These are phyloP conservation scores for Graphium sp. DNA, from an alignment of 2,329 filamentous ascomycete genomes.

Conservation along the genomic window DNA sequence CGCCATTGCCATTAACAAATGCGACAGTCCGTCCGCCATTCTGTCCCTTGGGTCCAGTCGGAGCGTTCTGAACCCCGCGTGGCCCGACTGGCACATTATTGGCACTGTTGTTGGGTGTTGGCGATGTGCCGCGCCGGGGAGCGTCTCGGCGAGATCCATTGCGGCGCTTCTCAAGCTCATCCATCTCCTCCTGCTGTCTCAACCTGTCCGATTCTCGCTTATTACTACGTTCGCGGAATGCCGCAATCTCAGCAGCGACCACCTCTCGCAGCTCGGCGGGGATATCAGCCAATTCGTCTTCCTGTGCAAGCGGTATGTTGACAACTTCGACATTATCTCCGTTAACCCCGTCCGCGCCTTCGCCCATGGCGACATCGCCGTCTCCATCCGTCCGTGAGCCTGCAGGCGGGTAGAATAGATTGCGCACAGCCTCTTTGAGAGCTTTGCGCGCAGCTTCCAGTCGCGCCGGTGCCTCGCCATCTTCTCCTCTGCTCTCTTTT, in stretches of 20 bases:
- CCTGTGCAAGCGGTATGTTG: constrained; percentile 71
- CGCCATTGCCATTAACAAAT: constrained; percentile 47
- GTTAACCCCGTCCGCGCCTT: constrained; percentile 40
- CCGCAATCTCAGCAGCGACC: constrained; percentile 83
- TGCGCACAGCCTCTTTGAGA: constrained; percentile 50
- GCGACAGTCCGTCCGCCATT: constrained; percentile 25
- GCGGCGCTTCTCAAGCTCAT: constrained; percentile 65
- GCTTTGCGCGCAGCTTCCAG: constrained; percentile 52
- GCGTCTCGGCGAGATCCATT: constrained; percentile 60
- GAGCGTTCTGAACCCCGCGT: constrained; percentile 43
- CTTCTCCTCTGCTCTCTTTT: constrained; percentile 48
- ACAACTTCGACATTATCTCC: constrained; percentile 66
- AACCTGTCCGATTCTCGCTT: constrained; percentile 77
- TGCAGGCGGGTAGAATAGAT: constrained; percentile 52
- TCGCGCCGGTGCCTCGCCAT: constrained; percentile 39
- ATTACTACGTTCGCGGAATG: constrained; percentile 84
- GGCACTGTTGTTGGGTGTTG: background rate
- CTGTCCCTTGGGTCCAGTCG: constrained; percentile 47
- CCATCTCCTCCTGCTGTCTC: constrained; percentile 79
- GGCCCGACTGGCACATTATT: constrained; percentile 69
- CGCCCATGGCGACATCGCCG: constrained; percentile 55
- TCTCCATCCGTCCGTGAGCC: constrained; percentile 35
- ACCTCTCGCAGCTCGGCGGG: constrained; percentile 92
- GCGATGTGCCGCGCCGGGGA: constrained; percentile 35
- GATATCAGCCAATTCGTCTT: constrained; percentile 91